Conservation (phyloP, 306 rosid species). For the Begonia loranthoides region DNA sequence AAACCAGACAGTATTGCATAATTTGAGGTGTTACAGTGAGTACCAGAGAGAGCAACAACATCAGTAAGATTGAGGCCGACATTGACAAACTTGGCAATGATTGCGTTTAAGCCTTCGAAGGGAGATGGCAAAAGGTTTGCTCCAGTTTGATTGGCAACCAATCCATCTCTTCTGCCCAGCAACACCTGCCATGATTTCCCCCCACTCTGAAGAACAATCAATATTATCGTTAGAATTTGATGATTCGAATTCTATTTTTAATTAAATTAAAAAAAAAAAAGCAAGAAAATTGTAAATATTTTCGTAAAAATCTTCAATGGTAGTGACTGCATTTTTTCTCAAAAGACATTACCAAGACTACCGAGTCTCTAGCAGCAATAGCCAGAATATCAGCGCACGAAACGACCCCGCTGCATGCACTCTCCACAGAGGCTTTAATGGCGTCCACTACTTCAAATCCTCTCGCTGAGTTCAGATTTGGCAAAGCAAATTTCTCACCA, state of each 20-base stretch:
- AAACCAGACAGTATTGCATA: too few relatives aligned
- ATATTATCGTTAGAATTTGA: background rate
- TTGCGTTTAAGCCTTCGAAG: constrained; percentile 22
- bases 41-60: constrained; percentile 68
- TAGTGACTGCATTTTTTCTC: too few relatives aligned
- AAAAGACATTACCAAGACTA: constrained; percentile 34
- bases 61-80: constrained; percentile 52
- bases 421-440: constrained; percentile 71
- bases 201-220: constrained; percentile 57
- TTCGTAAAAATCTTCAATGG: too few relatives aligned
- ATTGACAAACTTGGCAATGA: constrained; percentile 31
- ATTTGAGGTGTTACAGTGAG: background rate
- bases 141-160: constrained; percentile 36
- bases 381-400: constrained; percentile 83
- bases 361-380: constrained; percentile 77
- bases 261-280: background rate
- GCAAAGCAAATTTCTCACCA: constrained; percentile 44
- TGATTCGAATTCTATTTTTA: background rate
- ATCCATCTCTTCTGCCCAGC: constrained; percentile 71
- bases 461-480: constrained; percentile 62
- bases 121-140: constrained; percentile 57
- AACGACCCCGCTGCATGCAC: constrained; percentile 60
- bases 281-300: background rate
- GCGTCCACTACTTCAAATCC: constrained; percentile 71
- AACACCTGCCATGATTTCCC: constrained; percentile 60